Conservation (phyloP, 768 basidiomycete species). For the Pisolithus sp. region DNA sequence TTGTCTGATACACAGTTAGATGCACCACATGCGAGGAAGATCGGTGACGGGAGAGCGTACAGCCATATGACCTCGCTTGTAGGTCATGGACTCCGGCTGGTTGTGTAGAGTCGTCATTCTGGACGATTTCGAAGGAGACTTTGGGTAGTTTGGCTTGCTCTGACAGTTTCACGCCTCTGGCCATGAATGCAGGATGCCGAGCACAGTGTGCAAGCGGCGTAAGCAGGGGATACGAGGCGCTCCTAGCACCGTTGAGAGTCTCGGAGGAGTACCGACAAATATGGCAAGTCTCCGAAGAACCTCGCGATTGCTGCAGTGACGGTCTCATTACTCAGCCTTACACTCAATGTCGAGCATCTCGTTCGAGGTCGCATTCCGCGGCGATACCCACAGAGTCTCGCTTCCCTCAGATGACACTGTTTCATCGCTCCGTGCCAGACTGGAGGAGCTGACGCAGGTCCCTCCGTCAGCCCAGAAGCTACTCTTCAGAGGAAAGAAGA, state of each 20-base stretch:
- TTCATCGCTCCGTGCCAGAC: slow-evolving; percentile 38
- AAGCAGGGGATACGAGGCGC: background rate
- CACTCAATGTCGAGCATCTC: slow-evolving; percentile 4
- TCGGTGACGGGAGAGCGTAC: slow-evolving; percentile 36
- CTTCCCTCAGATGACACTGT: slow-evolving; percentile 47
- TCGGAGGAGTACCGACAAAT: too few relatives aligned
- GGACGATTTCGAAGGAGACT: slow-evolving; percentile 59
- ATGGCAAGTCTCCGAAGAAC: too few relatives aligned
- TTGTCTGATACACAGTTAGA: slow-evolving; percentile 35
- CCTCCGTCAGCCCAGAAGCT: slow-evolving; percentile 65
- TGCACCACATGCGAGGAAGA: background rate
- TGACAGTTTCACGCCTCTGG: slow-evolving; percentile 32
- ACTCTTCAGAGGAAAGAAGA: slow-evolving; percentile 62
- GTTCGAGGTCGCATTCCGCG: slow-evolving; percentile 40
- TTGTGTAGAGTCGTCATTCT: slow-evolving; percentile 55
- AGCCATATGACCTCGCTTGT: slow-evolving; percentile 65
- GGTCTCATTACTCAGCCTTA: too few relatives aligned
- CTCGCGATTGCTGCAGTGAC: too few relatives aligned
- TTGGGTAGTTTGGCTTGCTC: slow-evolving; percentile 47
- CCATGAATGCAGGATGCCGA: slow-evolving; percentile 22
- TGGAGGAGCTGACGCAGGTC: slow-evolving; percentile 62
- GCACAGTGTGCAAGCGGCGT: background rate
- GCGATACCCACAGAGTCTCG: slow-evolving; percentile 40
- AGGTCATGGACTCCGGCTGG: slow-evolving; percentile 59
- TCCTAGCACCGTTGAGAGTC: too few relatives aligned